Base-by-base conservation (phyloP, 805 yeast genomes). In the Yamadazyma insecticola region DNA sequence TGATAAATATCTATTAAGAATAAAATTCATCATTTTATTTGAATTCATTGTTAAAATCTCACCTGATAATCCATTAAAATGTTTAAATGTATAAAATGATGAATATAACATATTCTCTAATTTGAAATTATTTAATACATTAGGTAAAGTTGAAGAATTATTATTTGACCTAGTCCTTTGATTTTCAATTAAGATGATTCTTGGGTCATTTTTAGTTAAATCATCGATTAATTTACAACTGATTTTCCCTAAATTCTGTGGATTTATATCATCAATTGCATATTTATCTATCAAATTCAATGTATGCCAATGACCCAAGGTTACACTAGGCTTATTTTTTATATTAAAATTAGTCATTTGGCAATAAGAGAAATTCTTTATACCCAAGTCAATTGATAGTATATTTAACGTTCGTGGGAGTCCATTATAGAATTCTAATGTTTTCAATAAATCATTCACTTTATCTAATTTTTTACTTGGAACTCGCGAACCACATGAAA, bases 341-440 rank as follows among this genome's bases (percentile, higher is more conserved):
- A 24, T 10, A 16, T 29, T 16, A 9, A 42, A 13, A 13, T 17
- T 13, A 19, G 23, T 6, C 12, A 42, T 25, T 32, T 52, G 46
- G 42, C 70, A 63, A 35, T 54, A 62, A 6, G 67, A 53, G 37
- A 65, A 62, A 47, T 65, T 63, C 44, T 62, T 63, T 33, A 64
- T 39, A 5, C 72, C 72, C 9, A 65, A 53, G 36, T 65, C 72
- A 6, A 65, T 48, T 15, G 67, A 48, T 3, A 61, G 34, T 2
- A 51, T 33, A 20, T 44, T 32, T 16, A 47, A 33, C 6, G 26
- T 38, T n/a, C 24, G 7, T 2, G 43, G 41, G 13, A 41, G 24
- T 10, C 16, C 13, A 6, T 22, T 29, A 23, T 29, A 33, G 24
- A 30, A 41, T 10, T 32, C 24, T 6, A 39, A 9, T 4, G 37